A percentile compares a stretch with the other conserved stretches of the same genome.
These are phyloP conservation scores for Phytophthora pini DNA, from an alignment of 352 stramenopile genomes.

Conservation along the genomic window DNA sequence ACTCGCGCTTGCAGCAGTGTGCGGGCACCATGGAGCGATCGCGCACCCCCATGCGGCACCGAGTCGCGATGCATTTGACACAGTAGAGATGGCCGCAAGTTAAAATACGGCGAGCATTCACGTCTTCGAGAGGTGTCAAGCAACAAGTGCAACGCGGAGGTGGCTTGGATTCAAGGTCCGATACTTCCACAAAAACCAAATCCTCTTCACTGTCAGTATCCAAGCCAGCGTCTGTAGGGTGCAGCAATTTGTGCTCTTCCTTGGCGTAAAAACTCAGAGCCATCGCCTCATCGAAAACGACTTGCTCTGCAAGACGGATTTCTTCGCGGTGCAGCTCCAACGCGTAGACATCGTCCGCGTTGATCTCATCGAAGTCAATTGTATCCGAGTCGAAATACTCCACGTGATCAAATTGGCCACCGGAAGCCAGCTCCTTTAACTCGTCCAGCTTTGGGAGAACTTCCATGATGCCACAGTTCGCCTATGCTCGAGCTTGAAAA, in stretches of 20 bases:
- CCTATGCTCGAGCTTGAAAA: neutral
- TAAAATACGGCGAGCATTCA: conserved; percentile 34
- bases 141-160: conserved; percentile 53
- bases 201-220: conserved; percentile 29
- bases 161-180: conserved; percentile 41
- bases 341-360: conserved; percentile 34
- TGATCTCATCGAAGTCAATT: conserved; percentile 27
- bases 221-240: conserved; percentile 1
- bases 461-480: conserved; percentile 25
- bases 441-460: conserved; percentile 21
- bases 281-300: conserved; percentile 45
- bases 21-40: conserved; percentile 67
- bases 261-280: conserved; percentile 54
- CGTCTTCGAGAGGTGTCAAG: conserved; percentile 22
- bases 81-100: conserved; percentile 77
- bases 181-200: conserved; percentile 17
- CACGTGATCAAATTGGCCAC: conserved; percentile 24
- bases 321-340: conserved; percentile 54
- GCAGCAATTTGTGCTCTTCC: conserved; percentile 49
- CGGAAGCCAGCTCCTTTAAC: conserved; percentile 17
- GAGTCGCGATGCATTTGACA: conserved; percentile 50
- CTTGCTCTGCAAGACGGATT: conserved; percentile 42
- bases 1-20: conserved; percentile 79
- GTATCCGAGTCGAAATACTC: conserved; percentile 17
- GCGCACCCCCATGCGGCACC: conserved; percentile 57